Evolutionary conservation across 352 stramenopile species (phyloP).

Genomic region (Pythium apleroticum): DNA sequence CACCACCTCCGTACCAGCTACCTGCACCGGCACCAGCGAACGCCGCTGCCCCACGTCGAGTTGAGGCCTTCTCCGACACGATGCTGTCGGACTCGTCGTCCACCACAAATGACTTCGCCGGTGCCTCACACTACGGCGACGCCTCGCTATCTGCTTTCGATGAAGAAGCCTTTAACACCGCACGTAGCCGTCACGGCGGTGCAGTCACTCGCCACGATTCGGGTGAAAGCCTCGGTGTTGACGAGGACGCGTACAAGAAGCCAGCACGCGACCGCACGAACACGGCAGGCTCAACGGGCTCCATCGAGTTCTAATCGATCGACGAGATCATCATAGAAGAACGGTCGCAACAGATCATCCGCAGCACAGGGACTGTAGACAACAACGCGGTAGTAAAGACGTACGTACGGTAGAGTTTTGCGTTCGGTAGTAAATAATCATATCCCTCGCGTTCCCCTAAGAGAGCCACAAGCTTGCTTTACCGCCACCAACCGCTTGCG

Average conservation of each 20-base stretch:
- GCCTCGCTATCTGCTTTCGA: slow-evolving; percentile 34
- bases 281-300: slow-evolving; percentile 19
- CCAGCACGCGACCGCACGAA: slow-evolving; percentile 8
- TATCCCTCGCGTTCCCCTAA: background rate
- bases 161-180: slow-evolving; percentile 35
- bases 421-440: slow-evolving; percentile 7
- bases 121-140: slow-evolving; percentile 7
- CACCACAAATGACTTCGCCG: slow-evolving; percentile 18
- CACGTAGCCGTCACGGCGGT: slow-evolving; percentile 29
- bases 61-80: slow-evolving; percentile 10
- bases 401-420: background rate
- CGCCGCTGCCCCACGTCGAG: background rate
- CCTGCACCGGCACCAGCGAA: background rate
- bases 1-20: background rate
- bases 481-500: slow-evolving; percentile 18
- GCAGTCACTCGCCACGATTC: slow-evolving; percentile 6
- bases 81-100: slow-evolving; percentile 23
- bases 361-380: slow-evolving; percentile 2
- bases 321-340: background rate
- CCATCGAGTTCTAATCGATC: slow-evolving; percentile 23
- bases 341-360: background rate
- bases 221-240: slow-evolving; percentile 12
- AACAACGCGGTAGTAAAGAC: background rate
- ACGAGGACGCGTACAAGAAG: slow-evolving; percentile 38
- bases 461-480: background rate